A percentile compares a stretch with the other conserved stretches of the same genome.
phyloP scores from a whole-genome alignment of 1,139 yeast genomes.

The Waltiozyma sp. region DNA sequence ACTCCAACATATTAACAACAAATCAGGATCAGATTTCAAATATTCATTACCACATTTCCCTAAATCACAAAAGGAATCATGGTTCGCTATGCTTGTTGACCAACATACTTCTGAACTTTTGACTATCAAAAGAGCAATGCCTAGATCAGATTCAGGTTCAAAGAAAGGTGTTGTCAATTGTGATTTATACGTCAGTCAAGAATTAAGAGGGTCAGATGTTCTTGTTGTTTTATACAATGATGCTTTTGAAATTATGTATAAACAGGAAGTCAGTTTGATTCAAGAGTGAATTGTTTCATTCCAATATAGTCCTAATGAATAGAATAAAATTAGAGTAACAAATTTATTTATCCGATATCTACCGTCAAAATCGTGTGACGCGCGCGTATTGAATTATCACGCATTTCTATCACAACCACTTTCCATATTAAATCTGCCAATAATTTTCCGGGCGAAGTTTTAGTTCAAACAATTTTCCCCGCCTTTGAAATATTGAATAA shows the following conservation, averaged over 20 bases:
- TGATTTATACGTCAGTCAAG: conserved; percentile 39
- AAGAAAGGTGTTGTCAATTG: conserved; percentile 33
- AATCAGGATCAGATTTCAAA: conserved; percentile 49
- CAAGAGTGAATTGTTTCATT: too few relatives aligned
- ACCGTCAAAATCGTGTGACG: too few relatives aligned
- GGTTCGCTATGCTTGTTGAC: conserved; percentile 69
- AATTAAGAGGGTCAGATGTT: conserved; percentile 33
- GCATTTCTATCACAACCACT: too few relatives aligned
- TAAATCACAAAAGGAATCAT: conserved; percentile 84
- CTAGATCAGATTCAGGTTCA: conserved; percentile 28
- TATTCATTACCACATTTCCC: conserved; percentile 78
- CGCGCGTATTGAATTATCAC: too few relatives aligned
- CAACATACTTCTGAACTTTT: conserved; percentile 35
- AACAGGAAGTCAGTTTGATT: conserved; percentile 2
- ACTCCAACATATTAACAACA: conserved; percentile 30
- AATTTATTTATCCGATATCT: too few relatives aligned
- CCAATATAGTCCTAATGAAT: too few relatives aligned
- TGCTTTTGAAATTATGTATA: conserved; percentile 45
- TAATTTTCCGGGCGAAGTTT: too few relatives aligned
- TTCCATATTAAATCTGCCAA: too few relatives aligned
- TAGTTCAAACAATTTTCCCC: too few relatives aligned
- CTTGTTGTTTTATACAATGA: conserved; percentile 49
- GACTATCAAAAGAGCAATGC: conserved; percentile 59
- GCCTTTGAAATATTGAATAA: too few relatives aligned
- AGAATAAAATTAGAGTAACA: too few relatives aligned